Percentiles rank a stretch among this genome's conserved stretches.
phyloP scores from a whole-genome alignment of 1,284 basidiomycete genomes.

The Papiliotrema fonsecae region DNA sequence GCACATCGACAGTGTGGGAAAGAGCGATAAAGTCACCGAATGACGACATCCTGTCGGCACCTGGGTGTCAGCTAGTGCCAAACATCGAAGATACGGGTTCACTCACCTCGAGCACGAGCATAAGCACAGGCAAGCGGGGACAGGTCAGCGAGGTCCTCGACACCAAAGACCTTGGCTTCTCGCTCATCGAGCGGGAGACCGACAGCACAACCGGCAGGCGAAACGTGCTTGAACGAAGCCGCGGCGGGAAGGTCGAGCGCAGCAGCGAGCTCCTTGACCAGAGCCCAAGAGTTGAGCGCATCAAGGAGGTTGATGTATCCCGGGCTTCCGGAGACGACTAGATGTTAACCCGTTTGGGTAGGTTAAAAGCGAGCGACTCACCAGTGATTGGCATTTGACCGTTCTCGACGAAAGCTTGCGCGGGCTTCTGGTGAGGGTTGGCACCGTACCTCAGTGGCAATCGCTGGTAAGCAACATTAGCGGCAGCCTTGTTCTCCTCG shows the following conservation, averaged over 20 bases:
- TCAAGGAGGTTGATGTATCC: slow-evolving; percentile 99
- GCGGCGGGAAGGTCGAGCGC: slow-evolving; percentile 79
- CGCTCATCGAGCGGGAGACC: slow-evolving; percentile 75
- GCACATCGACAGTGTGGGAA: slow-evolving; percentile 84
- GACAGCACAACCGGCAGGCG: slow-evolving; percentile 92
- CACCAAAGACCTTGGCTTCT: slow-evolving; percentile 93
- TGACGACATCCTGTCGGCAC: slow-evolving; percentile 98
- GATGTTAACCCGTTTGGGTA: neutral
- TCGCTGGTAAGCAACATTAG: slow-evolving; percentile 65
- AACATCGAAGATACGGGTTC: neutral
- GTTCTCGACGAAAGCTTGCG: slow-evolving; percentile 88
- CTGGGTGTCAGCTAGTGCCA: slow-evolving; percentile 42
- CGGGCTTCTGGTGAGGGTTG: slow-evolving; percentile 98
- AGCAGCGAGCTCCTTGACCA: slow-evolving; percentile 90
- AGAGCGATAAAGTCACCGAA: slow-evolving; percentile 99
- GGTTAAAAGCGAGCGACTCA: slow-evolving; percentile 40
- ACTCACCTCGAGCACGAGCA: slow-evolving; percentile 82
- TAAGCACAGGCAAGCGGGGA: slow-evolving; percentile 90
- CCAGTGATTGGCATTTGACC: slow-evolving; percentile 93
- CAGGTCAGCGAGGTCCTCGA: slow-evolving; percentile 85
- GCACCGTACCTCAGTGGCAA: slow-evolving; percentile 90
- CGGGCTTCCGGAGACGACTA: slow-evolving; percentile 87
- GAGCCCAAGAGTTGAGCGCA: slow-evolving; percentile 92
- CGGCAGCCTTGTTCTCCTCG: slow-evolving; percentile 59
- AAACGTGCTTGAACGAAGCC: slow-evolving; percentile 99